Conservation (phyloP, 495 filamentous ascomycete species). For the Talaromyces wortmannii region DNA sequence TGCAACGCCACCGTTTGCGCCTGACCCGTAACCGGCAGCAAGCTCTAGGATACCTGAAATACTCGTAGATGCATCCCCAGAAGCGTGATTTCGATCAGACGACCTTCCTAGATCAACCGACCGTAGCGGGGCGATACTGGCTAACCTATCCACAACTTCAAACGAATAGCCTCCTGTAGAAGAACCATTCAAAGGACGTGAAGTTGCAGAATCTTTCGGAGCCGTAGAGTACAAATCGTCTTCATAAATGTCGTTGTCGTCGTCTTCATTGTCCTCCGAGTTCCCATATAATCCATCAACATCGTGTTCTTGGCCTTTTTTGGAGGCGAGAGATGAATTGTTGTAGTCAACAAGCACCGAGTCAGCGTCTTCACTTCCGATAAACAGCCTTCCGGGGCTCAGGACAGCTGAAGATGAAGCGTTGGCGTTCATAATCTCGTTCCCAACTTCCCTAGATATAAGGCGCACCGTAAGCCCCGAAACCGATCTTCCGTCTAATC, state of each 20-base stretch:
- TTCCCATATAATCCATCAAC: conserved; percentile 25
- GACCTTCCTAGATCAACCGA: conserved; percentile 57
- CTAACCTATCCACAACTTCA: conserved; percentile 65
- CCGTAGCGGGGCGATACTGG: conserved; percentile 71
- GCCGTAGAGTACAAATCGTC: conserved; percentile 65
- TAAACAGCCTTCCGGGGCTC: conserved; percentile 66
- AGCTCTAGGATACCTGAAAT: conserved; percentile 52
- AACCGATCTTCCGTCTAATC: conserved; percentile 86
- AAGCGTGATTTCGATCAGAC: conserved; percentile 23
- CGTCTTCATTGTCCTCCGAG: conserved; percentile 47
- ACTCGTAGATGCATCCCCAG: conserved; percentile 5
- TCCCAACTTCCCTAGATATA: conserved; percentile 53
- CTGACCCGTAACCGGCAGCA: conserved; percentile 63
- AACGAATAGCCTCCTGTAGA: conserved; percentile 59
- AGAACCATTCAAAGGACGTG: conserved; percentile 7
- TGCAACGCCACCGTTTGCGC: conserved; percentile 60
- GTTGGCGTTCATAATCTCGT: conserved; percentile 49
- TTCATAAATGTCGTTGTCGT: conserved; percentile 58
- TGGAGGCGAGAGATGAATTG: conserved; percentile 41
- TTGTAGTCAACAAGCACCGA: conserved; percentile 78
- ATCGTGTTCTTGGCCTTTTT: conserved; percentile 40
- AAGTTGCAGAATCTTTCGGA: conserved; percentile 19
- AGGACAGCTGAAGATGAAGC: conserved; percentile 65
- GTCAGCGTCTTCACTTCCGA: conserved; percentile 80
- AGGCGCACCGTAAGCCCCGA: conserved; percentile 69